These are phyloP conservation scores for Sugiyamaella qingdaonensis DNA, from an alignment of 805 yeast species.

Conservation along the genomic window DNA sequence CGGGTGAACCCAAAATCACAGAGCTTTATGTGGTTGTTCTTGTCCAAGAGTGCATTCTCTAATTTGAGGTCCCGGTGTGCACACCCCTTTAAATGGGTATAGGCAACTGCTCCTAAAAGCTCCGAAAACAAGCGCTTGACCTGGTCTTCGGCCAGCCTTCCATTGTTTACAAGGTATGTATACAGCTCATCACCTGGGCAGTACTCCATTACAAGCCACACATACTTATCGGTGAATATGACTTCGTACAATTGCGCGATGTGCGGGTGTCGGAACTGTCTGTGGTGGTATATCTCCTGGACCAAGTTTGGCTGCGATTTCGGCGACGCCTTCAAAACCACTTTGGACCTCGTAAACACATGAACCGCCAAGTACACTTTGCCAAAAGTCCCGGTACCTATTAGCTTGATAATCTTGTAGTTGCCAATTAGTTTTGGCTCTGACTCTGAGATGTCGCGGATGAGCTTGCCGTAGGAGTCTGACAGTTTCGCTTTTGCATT, in stretches of 20 bases:
- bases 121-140: constrained; percentile 29
- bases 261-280: constrained; percentile 77
- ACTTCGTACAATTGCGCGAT: constrained; percentile 84
- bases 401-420: constrained; percentile 63
- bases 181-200: constrained; percentile 61
- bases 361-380: constrained; percentile 85
- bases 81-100: constrained; percentile 72
- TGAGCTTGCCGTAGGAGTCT: constrained; percentile 59
- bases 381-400: constrained; percentile 75
- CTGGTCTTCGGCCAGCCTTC: constrained; percentile 25
- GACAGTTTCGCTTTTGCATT: constrained; percentile 49
- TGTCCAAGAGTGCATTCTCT: constrained; percentile 75
- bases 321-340: constrained; percentile 78
- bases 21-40: constrained; percentile 73
- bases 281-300: constrained; percentile 83
- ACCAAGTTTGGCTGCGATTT: constrained; percentile 81
- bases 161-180: constrained; percentile 29
- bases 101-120: constrained; percentile 57
- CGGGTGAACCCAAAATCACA: constrained; percentile 95
- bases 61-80: constrained; percentile 77
- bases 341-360: constrained; percentile 61
- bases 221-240: constrained; percentile 68
- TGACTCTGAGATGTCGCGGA: constrained; percentile 41
- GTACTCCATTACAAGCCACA: constrained; percentile 88
- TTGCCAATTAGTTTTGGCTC: constrained; percentile 71